Conservation (phyloP, 2,329 filamentous ascomycete species). For the Colletotrichum nymphaeae region DNA sequence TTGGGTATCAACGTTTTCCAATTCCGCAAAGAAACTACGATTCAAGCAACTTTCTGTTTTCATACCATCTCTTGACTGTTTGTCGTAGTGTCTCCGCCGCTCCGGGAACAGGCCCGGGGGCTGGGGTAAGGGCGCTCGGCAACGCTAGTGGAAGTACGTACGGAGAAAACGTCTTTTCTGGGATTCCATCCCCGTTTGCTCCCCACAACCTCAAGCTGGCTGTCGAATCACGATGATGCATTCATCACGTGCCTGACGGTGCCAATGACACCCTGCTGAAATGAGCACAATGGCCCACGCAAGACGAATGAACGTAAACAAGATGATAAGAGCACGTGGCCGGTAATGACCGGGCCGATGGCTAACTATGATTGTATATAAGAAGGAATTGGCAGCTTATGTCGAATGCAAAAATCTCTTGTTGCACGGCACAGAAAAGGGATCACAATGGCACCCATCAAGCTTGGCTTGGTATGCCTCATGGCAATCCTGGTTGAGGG, state of each 20-base stretch:
- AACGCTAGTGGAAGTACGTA: constrained; percentile 9
- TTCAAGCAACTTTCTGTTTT: too few relatives aligned
- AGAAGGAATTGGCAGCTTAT: background rate
- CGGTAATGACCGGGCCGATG: constrained; percentile 4
- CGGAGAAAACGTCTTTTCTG: constrained; percentile 17
- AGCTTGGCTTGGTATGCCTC: constrained; percentile 19
- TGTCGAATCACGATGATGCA: constrained; percentile 11
- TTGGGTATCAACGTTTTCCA: too few relatives aligned
- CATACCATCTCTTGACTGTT: too few relatives aligned
- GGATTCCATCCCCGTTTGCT: background rate
- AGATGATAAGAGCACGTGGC: constrained; percentile 20
- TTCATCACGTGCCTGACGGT: constrained; percentile 16
- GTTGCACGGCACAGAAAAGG: too few relatives aligned
- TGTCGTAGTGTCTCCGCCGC: background rate
- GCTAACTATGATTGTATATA: background rate
- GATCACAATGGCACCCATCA: constrained; percentile 8
- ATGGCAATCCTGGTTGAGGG: background rate
- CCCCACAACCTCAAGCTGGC: background rate
- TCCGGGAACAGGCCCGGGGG: background rate
- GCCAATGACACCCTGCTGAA: constrained; percentile 1
- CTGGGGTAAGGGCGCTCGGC: background rate
- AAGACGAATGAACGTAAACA: background rate
- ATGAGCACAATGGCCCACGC: background rate
- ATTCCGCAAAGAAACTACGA: too few relatives aligned
- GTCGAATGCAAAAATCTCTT: background rate